Percentiles rank a stretch among this genome's conserved stretches.
Evolutionary conservation across 73 alveolate species (phyloP).

Genomic region (Stentor coeruleus): DNA sequence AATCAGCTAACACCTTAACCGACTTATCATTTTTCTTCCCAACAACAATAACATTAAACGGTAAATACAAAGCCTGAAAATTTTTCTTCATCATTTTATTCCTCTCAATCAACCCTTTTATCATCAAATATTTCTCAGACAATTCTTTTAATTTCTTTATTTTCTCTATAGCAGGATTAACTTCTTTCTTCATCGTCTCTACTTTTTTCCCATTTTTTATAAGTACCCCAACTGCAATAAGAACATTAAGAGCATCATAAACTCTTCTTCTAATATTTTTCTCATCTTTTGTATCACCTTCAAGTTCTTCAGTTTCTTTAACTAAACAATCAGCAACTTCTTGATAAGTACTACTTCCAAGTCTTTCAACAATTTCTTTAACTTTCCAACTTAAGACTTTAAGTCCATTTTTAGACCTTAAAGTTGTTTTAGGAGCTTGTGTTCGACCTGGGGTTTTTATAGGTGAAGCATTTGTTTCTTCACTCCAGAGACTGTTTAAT

Average conservation of each 20-base stretch:
- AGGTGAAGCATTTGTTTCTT: background rate
- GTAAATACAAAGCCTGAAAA: background rate
- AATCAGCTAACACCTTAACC: background rate
- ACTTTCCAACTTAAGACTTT: constrained; percentile 65
- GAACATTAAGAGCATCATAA: constrained; percentile 84
- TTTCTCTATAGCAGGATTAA: background rate
- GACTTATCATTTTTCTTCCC: background rate
- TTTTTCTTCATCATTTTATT: background rate
- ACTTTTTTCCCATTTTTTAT: constrained; percentile 64
- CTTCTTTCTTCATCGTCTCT: constrained; percentile 27
- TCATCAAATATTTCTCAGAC: background rate
- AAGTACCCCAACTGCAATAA: constrained; percentile 70
- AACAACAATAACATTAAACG: background rate
- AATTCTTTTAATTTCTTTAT: constrained; percentile 6
- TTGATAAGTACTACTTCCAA: constrained; percentile 53
- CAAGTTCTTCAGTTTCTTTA: constrained; percentile 33
- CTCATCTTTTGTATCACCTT: constrained; percentile 57
- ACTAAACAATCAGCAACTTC: constrained; percentile 70
- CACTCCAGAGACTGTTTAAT: background rate
- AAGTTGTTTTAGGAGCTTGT: background rate
- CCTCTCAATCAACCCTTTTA: constrained; percentile 3
- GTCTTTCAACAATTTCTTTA: constrained; percentile 51
- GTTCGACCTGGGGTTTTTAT: background rate
- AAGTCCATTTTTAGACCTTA: constrained; percentile 41
- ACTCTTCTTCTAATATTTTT: constrained; percentile 85